Base-by-base conservation (phyloP, 1,139 yeast genomes). In the Saccharomyces hybrid region DNA sequence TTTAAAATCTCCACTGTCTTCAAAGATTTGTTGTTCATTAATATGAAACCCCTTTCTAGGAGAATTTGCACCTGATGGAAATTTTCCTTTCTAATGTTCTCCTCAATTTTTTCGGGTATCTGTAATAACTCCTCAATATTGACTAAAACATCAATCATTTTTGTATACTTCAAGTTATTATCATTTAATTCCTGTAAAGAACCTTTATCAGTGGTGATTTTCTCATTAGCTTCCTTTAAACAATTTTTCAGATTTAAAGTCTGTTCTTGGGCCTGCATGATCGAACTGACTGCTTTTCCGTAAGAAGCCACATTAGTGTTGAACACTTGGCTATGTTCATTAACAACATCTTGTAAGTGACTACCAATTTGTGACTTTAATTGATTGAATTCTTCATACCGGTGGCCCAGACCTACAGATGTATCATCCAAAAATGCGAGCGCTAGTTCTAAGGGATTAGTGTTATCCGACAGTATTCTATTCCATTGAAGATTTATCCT, bases 371-470 rank as follows among this genome's bases (percentile, higher is more conserved):
- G 74, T 14, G 74, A 74, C 56, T 81, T 78, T 54, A 84, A 65
- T 53, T 75, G 76, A 50, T 75, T 70, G 61, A 87, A 87, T 52
- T 84, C 87, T 0, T 76, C 75, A 55, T 78, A 76, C 59, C 84
- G 80, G 64, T 85, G 85, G 0, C 96, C 95, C 64, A 87, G 73
- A 0, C 98, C 98, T 32, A 90, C 95, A 1, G 96, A 87, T 2
- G 95, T 83, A 62, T 83, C 85, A 69, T 91, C 97, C 62, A 89
- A 75, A 56, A 91, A 75, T 0, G 93, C 82, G 49, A 91, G 75
- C 0, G 97, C 96, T 54, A 86, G 75, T 63, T 89, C 97, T 48
- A 91, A 76, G 0, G 97, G 96, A 67, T 88, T 89, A 52, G 95
- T 77, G 56, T 76, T 67, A 57, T 75, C 74, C 32, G 71, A 68